Percentiles rank a stretch among this genome's conserved stretches.
These are phyloP conservation scores for Aureobasidium sp. DNA, from an alignment of 2,329 filamentous ascomycete species.

Conservation along the genomic window DNA sequence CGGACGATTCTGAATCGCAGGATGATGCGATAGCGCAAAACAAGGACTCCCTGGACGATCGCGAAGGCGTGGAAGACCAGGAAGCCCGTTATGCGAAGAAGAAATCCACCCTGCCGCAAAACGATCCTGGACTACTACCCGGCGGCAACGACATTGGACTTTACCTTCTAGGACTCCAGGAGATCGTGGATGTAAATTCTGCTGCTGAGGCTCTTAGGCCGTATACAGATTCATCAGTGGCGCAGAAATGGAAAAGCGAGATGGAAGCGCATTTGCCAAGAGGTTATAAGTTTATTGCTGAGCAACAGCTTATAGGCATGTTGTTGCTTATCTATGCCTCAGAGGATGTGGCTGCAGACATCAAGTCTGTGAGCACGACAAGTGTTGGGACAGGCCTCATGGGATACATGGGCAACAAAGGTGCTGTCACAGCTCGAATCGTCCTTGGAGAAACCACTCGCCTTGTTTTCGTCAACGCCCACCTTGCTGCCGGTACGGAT, in stretches of 20 bases:
- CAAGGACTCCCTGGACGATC: constrained; percentile 19
- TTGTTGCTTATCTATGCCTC: constrained; percentile 80
- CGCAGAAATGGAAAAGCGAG: constrained; percentile 72
- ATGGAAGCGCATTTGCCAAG: constrained; percentile 64
- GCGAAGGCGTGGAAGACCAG: constrained; percentile 39
- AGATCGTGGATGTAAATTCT: constrained; percentile 79
- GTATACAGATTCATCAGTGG: constrained; percentile 63
- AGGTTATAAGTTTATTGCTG: constrained; percentile 67
- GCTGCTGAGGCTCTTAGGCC: constrained; percentile 69
- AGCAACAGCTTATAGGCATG: constrained; percentile 80
- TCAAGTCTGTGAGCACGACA: constrained; percentile 74
- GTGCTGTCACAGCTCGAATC: constrained; percentile 72
- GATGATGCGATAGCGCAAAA: constrained; percentile 11
- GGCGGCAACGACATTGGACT: constrained; percentile 68
- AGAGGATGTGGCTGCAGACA: constrained; percentile 60
- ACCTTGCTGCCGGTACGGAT: constrained; percentile 81
- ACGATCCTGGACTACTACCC: constrained; percentile 40
- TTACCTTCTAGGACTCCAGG: constrained; percentile 85
- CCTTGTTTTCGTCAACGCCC: constrained; percentile 83
- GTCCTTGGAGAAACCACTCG: constrained; percentile 84
- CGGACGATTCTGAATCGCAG: constrained; percentile 17
- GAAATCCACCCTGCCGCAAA: constrained; percentile 34
- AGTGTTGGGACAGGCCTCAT: constrained; percentile 82
- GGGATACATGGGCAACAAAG: constrained; percentile 95
- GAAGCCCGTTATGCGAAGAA: constrained; percentile 38